These are phyloP conservation scores for Penicillium sp. DNA, from an alignment of 2,329 filamentous ascomycete species.

Conservation along the genomic window DNA sequence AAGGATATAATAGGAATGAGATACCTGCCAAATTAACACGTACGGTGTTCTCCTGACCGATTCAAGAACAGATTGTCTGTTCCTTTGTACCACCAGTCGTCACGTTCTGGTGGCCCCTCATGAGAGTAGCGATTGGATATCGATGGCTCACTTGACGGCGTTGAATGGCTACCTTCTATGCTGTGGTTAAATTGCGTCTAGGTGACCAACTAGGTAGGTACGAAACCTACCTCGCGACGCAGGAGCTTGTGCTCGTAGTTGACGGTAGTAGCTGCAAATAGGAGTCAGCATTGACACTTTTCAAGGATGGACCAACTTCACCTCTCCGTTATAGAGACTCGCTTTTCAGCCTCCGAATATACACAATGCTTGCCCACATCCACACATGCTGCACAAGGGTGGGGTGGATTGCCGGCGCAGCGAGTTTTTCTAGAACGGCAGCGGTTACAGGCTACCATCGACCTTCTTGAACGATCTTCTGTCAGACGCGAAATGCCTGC, in stretches of 20 bases:
- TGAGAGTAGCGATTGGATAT: slow-evolving; percentile 19
- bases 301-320: slow-evolving; percentile 7
- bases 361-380: slow-evolving; percentile 33
- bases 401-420: slow-evolving; percentile 35
- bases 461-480: slow-evolving; percentile 24
- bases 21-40: not conserved
- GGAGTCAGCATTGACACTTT: slow-evolving; percentile 1
- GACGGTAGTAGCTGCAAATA: slow-evolving; percentile 29
- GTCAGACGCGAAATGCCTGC: slow-evolving; percentile 14
- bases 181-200: not conserved
- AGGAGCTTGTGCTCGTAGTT: slow-evolving; percentile 33
- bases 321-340: slow-evolving; percentile 38
- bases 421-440: slow-evolving; percentile 38
- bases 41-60: slow-evolving; percentile 37
- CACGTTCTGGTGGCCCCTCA: slow-evolving; percentile 29
- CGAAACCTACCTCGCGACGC: slow-evolving; percentile 16
- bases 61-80: slow-evolving; percentile 37
- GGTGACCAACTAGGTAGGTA: not conserved
- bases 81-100: slow-evolving; percentile 42
- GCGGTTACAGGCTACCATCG: slow-evolving; percentile 37
- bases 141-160: slow-evolving; percentile 10
- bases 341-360: slow-evolving; percentile 38
- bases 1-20: not conserved
- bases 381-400: slow-evolving; percentile 35
- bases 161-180: slow-evolving; percentile 1